Evolutionary conservation across 2,329 filamentous ascomycete species (phyloP).

Genomic region (Fusarium incarnatum): DNA sequence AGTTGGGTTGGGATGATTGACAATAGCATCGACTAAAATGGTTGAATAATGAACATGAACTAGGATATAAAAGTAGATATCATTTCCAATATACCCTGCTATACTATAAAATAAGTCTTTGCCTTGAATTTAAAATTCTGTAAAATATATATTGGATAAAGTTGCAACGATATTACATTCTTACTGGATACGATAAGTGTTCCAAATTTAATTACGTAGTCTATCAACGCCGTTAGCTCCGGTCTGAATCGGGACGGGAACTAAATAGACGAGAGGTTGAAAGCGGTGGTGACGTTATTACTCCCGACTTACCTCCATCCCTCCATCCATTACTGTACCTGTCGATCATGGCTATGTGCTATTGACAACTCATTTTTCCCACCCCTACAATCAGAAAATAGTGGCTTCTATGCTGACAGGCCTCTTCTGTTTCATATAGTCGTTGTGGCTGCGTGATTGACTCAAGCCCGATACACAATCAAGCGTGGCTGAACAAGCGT

Average conservation of each 20-base stretch:
- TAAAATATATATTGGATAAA: not conserved
- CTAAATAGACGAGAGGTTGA: conserved; percentile 18
- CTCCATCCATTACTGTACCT: conserved; percentile 1
- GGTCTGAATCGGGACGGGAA: not conserved
- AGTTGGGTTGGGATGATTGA: conserved; percentile 48
- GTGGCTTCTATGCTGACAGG: not conserved
- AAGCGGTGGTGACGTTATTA: conserved; percentile 12
- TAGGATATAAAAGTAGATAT: not conserved
- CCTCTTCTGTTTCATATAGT: not conserved
- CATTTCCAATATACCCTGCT: not conserved
- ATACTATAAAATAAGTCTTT: not conserved
- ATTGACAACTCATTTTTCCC: not conserved
- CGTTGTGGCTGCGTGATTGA: conserved; percentile 15
- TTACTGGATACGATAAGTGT: not conserved
- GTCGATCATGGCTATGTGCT: not conserved
- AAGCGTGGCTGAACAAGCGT: conserved; percentile 21
- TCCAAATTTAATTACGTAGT: not conserved
- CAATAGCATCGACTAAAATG: not conserved
- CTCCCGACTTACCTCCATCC: not conserved
- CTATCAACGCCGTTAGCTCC: not conserved
- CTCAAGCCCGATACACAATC: conserved; percentile 8
- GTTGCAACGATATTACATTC: not conserved
- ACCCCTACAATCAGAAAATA: not conserved
- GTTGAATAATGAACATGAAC: not conserved
- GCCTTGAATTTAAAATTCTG: not conserved